phyloP scores from a whole-genome alignment of 345 rosid genomes.

The Euphorbia tirucalli region DNA sequence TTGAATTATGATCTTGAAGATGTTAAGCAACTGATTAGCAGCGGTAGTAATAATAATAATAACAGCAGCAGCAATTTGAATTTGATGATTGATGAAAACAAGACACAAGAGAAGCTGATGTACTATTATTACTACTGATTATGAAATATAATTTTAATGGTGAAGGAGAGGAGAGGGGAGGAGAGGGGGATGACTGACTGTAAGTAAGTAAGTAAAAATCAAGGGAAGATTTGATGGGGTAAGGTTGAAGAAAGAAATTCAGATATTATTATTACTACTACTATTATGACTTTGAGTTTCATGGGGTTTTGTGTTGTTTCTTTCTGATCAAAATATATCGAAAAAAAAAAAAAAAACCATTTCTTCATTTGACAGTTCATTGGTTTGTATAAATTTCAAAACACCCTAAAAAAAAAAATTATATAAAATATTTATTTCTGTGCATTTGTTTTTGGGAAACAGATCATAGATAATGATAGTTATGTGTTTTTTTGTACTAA shows the following conservation, averaged over 20 bases:
- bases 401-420: not conserved
- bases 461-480: slow-evolving; percentile 16
- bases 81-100: slow-evolving; percentile 52
- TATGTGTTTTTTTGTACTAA: slow-evolving; percentile 15
- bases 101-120: slow-evolving; percentile 54
- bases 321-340: slow-evolving; percentile 16
- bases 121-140: slow-evolving; percentile 49
- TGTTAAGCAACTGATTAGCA: slow-evolving; percentile 61
- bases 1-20: slow-evolving; percentile 46
- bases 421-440: slow-evolving; percentile 1
- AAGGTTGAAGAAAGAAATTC: slow-evolving; percentile 33
- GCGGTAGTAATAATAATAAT: slow-evolving; percentile 14
- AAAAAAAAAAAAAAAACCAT: too few relatives aligned
- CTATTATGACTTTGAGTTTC: slow-evolving; percentile 25
- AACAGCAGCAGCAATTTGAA: too few relatives aligned
- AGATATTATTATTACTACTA: slow-evolving; percentile 13
- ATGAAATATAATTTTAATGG: too few relatives aligned
- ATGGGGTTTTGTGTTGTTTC: slow-evolving; percentile 34
- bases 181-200: too few relatives aligned
- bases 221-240: slow-evolving; percentile 75
- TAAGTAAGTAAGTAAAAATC: slow-evolving; percentile 46
- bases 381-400: slow-evolving; percentile 18
- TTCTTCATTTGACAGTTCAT: slow-evolving; percentile 46
- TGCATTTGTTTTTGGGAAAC: slow-evolving; percentile 24
- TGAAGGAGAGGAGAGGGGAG: too few relatives aligned